Conservation (phyloP, 2,329 filamentous ascomycete genomes). For the Grosmannia penicillata region DNA sequence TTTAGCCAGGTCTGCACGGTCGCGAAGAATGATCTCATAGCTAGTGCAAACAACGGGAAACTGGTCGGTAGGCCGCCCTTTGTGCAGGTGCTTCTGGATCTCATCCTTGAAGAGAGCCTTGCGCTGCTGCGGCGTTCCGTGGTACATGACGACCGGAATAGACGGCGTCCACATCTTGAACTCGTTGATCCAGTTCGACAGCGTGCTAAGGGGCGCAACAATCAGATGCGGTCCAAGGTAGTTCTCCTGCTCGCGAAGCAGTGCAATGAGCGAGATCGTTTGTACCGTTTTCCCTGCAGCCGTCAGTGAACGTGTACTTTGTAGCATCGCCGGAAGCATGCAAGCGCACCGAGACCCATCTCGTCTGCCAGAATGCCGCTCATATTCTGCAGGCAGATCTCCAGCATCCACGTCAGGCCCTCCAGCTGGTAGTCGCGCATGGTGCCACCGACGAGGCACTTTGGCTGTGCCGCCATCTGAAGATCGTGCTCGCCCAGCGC, state of each 20-base stretch:
- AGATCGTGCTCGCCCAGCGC: slow-evolving; percentile 50
- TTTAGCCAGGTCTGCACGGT: slow-evolving; percentile 64
- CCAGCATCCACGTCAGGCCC: slow-evolving; percentile 89
- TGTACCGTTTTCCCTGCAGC: slow-evolving; percentile 74
- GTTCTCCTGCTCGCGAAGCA: slow-evolving; percentile 72
- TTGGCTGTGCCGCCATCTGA: slow-evolving; percentile 71
- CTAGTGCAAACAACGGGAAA: slow-evolving; percentile 92
- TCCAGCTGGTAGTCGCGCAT: slow-evolving; percentile 95
- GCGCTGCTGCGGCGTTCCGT: slow-evolving; percentile 69
- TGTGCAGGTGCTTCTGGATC: slow-evolving; percentile 55
- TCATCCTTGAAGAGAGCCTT: slow-evolving; percentile 57
- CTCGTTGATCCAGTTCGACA: slow-evolving; percentile 93
- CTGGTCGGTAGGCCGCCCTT: slow-evolving; percentile 39
- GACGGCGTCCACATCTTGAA: slow-evolving; percentile 80
- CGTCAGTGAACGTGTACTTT: background rate
- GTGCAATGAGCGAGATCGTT: slow-evolving; percentile 74
- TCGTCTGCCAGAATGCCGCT: slow-evolving; percentile 88
- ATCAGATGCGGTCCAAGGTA: slow-evolving; percentile 81
- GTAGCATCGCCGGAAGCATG: no score
- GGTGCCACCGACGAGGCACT: slow-evolving; percentile 67
- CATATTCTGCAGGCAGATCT: slow-evolving; percentile 64
- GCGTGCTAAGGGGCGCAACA: slow-evolving; percentile 75
- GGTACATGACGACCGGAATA: slow-evolving; percentile 82
- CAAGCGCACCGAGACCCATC: slow-evolving; percentile 60
- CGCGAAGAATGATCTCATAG: slow-evolving; percentile 91